phyloP scores from a whole-genome alignment of 495 filamentous ascomycete genomes.

The Bacidia gigantensis region DNA sequence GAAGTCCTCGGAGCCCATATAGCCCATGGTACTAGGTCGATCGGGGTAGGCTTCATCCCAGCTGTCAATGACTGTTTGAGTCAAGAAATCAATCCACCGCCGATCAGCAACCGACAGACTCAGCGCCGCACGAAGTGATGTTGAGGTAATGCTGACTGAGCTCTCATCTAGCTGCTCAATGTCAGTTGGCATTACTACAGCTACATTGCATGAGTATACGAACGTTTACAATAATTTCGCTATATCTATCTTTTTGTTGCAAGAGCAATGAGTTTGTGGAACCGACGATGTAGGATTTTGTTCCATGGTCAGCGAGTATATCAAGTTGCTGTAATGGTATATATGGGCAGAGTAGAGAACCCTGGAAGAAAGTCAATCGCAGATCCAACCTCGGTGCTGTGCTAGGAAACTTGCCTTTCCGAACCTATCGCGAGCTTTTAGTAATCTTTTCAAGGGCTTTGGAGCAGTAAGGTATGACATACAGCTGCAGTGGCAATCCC shows the following conservation, averaged over 20 bases:
- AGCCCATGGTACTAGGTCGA: constrained; percentile 84
- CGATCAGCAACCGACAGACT: constrained; percentile 73
- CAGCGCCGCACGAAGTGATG: constrained; percentile 65
- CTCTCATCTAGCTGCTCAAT: constrained; percentile 67
- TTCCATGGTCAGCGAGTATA: constrained; percentile 81
- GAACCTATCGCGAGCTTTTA: constrained; percentile 31
- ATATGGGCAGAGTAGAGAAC: constrained; percentile 91
- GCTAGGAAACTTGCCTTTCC: constrained; percentile 51
- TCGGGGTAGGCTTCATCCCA: constrained; percentile 89
- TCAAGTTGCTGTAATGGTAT: constrained; percentile 94
- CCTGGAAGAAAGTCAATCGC: constrained; percentile 33
- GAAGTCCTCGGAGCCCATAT: constrained; percentile 94
- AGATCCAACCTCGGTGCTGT: constrained; percentile 14
- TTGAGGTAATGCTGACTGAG: constrained; percentile 68
- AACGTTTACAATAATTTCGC: constrained; percentile 88
- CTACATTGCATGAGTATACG: constrained; percentile 10
- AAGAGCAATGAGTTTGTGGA: constrained; percentile 90
- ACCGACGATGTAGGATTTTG: constrained; percentile 93
- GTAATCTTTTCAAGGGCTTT: neutral
- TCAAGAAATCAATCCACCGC: constrained; percentile 92
- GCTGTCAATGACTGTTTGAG: constrained; percentile 83
- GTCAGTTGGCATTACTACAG: neutral
- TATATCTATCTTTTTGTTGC: constrained; percentile 93
- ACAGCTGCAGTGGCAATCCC: constrained; percentile 81
- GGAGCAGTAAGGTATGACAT: neutral